Evolutionary conservation across 768 basidiomycete species (phyloP), one percentile per base, ranked within the genome.

Genomic region (Lactarius sanguifluus): DNA sequence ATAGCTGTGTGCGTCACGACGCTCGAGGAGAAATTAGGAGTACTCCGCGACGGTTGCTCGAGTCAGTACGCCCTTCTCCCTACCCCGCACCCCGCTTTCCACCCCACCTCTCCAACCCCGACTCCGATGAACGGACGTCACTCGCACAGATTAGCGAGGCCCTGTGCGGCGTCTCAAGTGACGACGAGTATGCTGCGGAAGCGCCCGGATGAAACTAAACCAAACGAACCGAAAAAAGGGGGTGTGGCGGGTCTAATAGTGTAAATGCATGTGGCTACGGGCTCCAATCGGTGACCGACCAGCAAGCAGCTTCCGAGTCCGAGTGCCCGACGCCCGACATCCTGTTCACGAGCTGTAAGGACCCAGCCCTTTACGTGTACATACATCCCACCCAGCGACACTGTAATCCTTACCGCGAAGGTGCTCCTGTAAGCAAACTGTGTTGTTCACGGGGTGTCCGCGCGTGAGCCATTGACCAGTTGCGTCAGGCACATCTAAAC

Each of bases 41-140:
- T 96, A 96, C 69, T 75, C 81, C 12, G 79, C 78, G 30, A 91
- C 91, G 1, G 84, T 96, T 2, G 80, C 84, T 63, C 86, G 90
- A 64, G 88, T 92, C 1, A 92, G 93, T 93, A 60, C 73, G 90
- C 83, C 38, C 28, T 32, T 20, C 10, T 12, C n/a, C 52, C 30
- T 10, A 8, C 59, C 47, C 45, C 64, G 9, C 55, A 50, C 34
- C 12, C 32, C 32, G 12, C 28, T 32, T 3, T 25, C 36, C 36
- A 40, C 15, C 38, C 38, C 38, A 40, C 38, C 64, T 59, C 15
- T 28, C 36, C 18, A 3, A 65, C 30, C 3, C 15, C 16, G 20
- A 20, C 61, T 52, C 13, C 25, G 13, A 18, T 20, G 41, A 34
- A 18, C 66, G 90, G 89, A 86, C 72, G 79, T 80, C 76, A 91